Base-by-base conservation (phyloP, 768 basidiomycete species). In the Hericium erinaceus region DNA sequence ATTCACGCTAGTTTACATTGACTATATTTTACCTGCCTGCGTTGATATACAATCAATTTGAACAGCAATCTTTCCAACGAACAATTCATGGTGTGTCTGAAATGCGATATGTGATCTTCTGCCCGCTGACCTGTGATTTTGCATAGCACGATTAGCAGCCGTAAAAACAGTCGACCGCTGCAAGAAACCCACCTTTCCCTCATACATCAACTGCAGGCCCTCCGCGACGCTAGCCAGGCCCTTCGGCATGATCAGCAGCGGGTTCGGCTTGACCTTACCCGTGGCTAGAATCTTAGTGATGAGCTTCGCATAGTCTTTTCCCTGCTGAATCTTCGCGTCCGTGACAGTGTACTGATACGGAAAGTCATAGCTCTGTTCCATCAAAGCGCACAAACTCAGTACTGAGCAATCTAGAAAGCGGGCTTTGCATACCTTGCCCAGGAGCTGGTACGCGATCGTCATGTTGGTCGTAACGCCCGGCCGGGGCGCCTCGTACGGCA, bases 61-160 rank as follows among this genome's bases (percentile, higher is more conserved):
- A 33, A 8, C 28, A 33, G 28, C 33, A 10, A 33, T 33, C 2
- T 0, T 0, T 33, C 33, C 4, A 10, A 7, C 6, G 33, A 7
- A 33, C 9, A 33, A 33, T 10, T 33, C 33, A 33, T 9, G 41
- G 55, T 20, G 52, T 54, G 48, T 39, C 18, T n/a, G 53, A 12
- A 39, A 62, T 57, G 24, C 60, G 39, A 38, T 66, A 64, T 33
- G 68, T 67, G 38, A 67, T 59, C 62, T 71, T 70, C 59, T 64
- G 64, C 26, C 54, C 68, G 26, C 63, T 65, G 48, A 63, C 52
- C 52, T 57, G 4, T 39, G 4, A 13, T 15, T 28, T 39, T 18
- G 10, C 20, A 15, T 18, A 46, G 44, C 33, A 33, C 33, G 33
- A 18, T 48, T 39, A 37, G 44, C 20, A 55, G 49, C 15, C 28